Conservation (phyloP, 2,329 filamentous ascomycete species). For the Pestalotiopsis sp. region DNA sequence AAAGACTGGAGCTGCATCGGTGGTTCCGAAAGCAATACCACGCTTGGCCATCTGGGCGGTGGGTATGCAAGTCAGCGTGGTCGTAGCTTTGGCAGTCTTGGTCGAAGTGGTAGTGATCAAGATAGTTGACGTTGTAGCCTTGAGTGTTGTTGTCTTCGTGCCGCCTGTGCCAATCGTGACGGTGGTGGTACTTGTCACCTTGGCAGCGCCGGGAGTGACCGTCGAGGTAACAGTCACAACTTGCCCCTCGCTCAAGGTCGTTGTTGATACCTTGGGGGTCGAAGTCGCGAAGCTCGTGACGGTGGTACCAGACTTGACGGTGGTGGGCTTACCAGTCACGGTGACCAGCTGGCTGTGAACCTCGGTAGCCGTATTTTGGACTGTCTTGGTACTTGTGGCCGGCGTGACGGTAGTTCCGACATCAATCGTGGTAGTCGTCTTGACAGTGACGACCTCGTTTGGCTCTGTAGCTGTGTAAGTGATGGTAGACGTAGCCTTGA, state of each 20-base stretch:
- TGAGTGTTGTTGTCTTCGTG: not conserved
- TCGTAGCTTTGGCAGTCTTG: conserved; percentile 18
- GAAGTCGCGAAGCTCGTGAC: conserved; percentile 4
- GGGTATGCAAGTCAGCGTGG: conserved; percentile 18
- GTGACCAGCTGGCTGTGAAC: conserved; percentile 18
- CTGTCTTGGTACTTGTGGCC: conserved; percentile 24
- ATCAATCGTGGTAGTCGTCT: not conserved
- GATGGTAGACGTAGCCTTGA: conserved; percentile 18
- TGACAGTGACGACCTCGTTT: not conserved
- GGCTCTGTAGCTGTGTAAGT: not conserved
- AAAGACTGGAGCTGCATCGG: not conserved
- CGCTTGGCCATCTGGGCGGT: conserved; percentile 1
- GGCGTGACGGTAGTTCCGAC: conserved; percentile 19
- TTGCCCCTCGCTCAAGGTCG: conserved; percentile 1
- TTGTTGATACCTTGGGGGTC: conserved; percentile 10
- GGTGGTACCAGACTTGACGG: conserved; percentile 20
- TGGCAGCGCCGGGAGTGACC: not conserved
- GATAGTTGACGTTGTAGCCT: conserved; percentile 19
- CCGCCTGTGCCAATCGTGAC: conserved; percentile 14
- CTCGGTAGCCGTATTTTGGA: conserved; percentile 27
- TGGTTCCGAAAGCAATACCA: not conserved
- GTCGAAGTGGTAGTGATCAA: conserved; percentile 19
- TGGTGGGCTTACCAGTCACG: conserved; percentile 28
- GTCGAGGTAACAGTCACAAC: conserved; percentile 3
- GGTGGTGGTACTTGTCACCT: conserved; percentile 14